Percentiles rank a stretch among this genome's conserved stretches.
Evolutionary conservation across 768 basidiomycete species (phyloP).

Genomic region (Pisolithus sp.): DNA sequence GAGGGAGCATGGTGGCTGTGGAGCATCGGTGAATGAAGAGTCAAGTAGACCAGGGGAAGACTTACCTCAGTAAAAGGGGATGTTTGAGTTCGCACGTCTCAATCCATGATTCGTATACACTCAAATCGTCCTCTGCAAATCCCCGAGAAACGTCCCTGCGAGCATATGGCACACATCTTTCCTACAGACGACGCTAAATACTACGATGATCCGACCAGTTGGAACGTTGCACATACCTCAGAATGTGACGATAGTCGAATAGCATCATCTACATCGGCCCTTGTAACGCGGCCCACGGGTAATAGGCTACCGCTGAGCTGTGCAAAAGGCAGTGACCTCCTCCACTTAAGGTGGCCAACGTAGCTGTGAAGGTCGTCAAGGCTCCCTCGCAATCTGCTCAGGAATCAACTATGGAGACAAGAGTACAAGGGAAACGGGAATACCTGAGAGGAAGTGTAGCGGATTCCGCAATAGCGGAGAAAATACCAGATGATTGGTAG

Average conservation of each 20-base stretch:
- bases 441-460: constrained; percentile 57
- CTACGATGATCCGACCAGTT: neutral
- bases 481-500: constrained; percentile 51
- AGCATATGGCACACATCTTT: constrained; percentile 27
- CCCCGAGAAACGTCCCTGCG: constrained; percentile 57
- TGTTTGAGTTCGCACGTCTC: constrained; percentile 23
- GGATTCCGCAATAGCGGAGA: constrained; percentile 54
- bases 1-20: constrained; percentile 41
- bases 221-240: constrained; percentile 11
- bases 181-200: constrained; percentile 7
- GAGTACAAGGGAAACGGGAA: neutral
- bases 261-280: constrained; percentile 24
- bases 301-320: constrained; percentile 53
- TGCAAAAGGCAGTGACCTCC: constrained; percentile 46
- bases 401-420: neutral
- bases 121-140: constrained; percentile 34
- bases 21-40: constrained; percentile 1
- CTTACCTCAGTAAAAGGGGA: constrained; percentile 35
- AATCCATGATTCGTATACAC: constrained; percentile 36
- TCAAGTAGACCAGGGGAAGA: neutral
- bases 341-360: constrained; percentile 45
- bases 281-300: constrained; percentile 21
- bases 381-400: constrained; percentile 29
- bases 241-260: constrained; percentile 37
- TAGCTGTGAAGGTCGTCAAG: constrained; percentile 38